Conservation (phyloP, 1,284 basidiomycete genomes). For the Cutaneotrichosporon daszewskae region DNA sequence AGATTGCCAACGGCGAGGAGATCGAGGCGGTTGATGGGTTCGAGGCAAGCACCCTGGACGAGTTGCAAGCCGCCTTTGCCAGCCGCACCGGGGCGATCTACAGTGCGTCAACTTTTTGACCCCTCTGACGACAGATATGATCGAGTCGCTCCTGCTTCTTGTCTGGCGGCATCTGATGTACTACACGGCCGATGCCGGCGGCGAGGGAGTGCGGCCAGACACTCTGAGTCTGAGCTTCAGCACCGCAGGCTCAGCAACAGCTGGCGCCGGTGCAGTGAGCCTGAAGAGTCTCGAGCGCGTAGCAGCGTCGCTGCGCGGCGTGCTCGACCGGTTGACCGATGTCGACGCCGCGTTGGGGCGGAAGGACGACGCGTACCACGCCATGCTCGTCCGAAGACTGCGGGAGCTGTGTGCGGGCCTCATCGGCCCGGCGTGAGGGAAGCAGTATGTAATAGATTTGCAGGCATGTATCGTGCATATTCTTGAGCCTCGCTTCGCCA, state of each 20-base stretch:
- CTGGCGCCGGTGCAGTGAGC: constrained; percentile 7
- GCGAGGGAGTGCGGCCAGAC: constrained; percentile 25
- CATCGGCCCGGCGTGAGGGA: too few relatives aligned
- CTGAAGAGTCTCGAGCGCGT: constrained; percentile 34
- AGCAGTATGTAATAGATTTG: too few relatives aligned
- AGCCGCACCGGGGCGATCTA: constrained; percentile 6
- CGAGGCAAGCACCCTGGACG: constrained; percentile 9
- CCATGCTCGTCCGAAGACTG: constrained; percentile 41
- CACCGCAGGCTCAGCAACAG: constrained; percentile 15
- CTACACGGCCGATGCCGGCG: constrained; percentile 46
- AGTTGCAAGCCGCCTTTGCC: constrained; percentile 12
- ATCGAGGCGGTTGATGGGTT: constrained; percentile 10
- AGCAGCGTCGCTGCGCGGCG: constrained; percentile 35
- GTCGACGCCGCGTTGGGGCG: constrained; percentile 39
- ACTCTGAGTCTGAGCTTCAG: constrained; percentile 29
- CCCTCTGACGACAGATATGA: constrained; percentile 53
- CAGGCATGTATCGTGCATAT: too few relatives aligned
- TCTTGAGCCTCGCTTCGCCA: too few relatives aligned
- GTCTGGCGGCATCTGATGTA: constrained; percentile 75
- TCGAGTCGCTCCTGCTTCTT: constrained; percentile 76
- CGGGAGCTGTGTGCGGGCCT: constrained; percentile 39
- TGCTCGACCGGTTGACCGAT: constrained; percentile 41
- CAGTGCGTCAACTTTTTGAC: constrained; percentile 3
- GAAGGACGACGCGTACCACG: constrained; percentile 31
- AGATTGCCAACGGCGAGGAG: constrained; percentile 23